A percentile compares a stretch with the other conserved stretches of the same genome.
Evolutionary conservation across 306 rosid genomes (phyloP).

Genomic region (cucumber (Cucumis sativus)): Cucumber_9930_V3 NC_026660.2:4101001-4101500

Average conservation of each 20-base stretch:
- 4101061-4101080: too few relatives aligned
- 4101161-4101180: too few relatives aligned
- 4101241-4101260: not conserved
- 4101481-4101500: slow-evolving; percentile 58
- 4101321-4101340: not conserved
- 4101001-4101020: too few relatives aligned
- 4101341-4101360: not conserved
- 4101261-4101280: slow-evolving; percentile 5
- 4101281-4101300: slow-evolving; percentile 19
- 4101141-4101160: too few relatives aligned
- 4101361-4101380: slow-evolving; percentile 19
- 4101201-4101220: not conserved
- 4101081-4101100: too few relatives aligned
- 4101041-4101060: too few relatives aligned
- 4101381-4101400: slow-evolving; percentile 53
- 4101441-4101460: slow-evolving; percentile 67
- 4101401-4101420: slow-evolving; percentile 48
- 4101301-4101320: slow-evolving; percentile 12
- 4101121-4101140: too few relatives aligned
- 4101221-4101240: not conserved
- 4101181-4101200: too few relatives aligned
- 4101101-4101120: too few relatives aligned
- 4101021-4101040: too few relatives aligned
- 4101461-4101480: slow-evolving; percentile 77
- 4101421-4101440: slow-evolving; percentile 70